These are phyloP conservation scores for Immersiporthe knoxdaviesiana DNA, from an alignment of 2,329 filamentous ascomycete genomes.

Conservation along the genomic window DNA sequence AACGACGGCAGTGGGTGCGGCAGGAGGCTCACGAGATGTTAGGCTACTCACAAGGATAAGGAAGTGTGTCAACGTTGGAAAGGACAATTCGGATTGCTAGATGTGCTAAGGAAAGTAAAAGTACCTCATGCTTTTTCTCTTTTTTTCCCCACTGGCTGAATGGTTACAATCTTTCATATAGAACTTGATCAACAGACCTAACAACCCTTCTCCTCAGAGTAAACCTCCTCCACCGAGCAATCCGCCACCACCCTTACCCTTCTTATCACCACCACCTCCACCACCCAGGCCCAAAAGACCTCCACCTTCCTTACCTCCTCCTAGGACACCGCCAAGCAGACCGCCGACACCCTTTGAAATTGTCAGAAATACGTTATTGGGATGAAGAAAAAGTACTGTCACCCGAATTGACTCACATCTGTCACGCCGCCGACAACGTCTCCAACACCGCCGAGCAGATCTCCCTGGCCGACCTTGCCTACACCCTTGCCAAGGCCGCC, in stretches of 20 bases:
- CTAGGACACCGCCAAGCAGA: slow-evolving; percentile 27
- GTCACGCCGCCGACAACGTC: slow-evolving; percentile 28
- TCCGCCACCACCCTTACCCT: slow-evolving; percentile 24
- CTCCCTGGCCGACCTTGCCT: slow-evolving; percentile 27
- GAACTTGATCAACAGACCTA: background rate
- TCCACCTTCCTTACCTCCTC: slow-evolving; percentile 20
- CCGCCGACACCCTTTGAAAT: slow-evolving; percentile 21
- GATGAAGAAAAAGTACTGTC: background rate
- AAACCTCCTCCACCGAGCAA: slow-evolving; percentile 22
- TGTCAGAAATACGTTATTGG: background rate
- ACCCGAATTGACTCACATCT: slow-evolving; percentile 6
- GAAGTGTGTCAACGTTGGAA: background rate
- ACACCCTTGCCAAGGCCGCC: slow-evolving; percentile 28
- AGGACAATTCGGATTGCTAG: background rate
- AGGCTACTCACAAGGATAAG: background rate
- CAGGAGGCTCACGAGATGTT: background rate
- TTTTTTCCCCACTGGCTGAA: background rate
- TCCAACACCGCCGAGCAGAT: slow-evolving; percentile 27
- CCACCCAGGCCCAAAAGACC: slow-evolving; percentile 23
- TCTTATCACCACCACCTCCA: slow-evolving; percentile 19
- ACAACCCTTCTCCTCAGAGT: background rate
- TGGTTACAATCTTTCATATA: background rate
- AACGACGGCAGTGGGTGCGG: background rate
- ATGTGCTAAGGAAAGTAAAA: slow-evolving; percentile 7
- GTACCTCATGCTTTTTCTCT: background rate